Evolutionary conservation across 352 stramenopile genomes (phyloP), one percentile per base, ranked within the genome.

Genomic region (Detonula confervacea): DNA sequence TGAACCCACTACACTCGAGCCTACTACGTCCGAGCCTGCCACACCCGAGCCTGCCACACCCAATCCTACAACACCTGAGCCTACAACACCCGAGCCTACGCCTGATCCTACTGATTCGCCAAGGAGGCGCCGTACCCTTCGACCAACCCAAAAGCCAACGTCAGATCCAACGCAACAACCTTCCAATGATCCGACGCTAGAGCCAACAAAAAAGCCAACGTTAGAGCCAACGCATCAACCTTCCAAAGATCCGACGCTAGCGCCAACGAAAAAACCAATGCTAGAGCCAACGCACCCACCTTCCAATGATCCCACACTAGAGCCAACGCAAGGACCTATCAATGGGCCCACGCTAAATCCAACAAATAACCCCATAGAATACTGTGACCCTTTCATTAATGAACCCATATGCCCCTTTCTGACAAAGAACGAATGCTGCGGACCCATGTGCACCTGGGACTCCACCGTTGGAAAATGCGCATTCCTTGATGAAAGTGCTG

Each of bases 401-500:
- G 54, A 67, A 3, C 69, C 59, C 20, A 44, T 68, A 24, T 80
- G 71, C 39, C 59, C 61, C 2, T 49, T 80, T n/a, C 54, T 80
- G 12, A 25, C 71, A 16, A 30, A 74, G 27, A 16, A 37, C 12
- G 61, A 73, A 59, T 73, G 71, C 29, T 80, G 71, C 27, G 37
- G 35, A 55, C 68, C 68, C 12, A 68, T 68, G 39, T 77, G 68
- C 20, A 20, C 16, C 54, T 80, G 71, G 71, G 51, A 80, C 33
- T 66, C 42, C 42, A 29, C 22, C 18, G 35, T 20, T 29, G 47
- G 47, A 16, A 18, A n/a, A 27, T 77, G 68, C 35, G 30, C 30
- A 29, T 73, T 66, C 49, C 5, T 59, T n/a, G 60, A 80, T 52
- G 37, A 27, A 11, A 59, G 33, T 18, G 46, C 16, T 20, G 49